phyloP scores from a whole-genome alignment of 371 early-diverging fungal genomes.

The Mortierella sp. region DNA sequence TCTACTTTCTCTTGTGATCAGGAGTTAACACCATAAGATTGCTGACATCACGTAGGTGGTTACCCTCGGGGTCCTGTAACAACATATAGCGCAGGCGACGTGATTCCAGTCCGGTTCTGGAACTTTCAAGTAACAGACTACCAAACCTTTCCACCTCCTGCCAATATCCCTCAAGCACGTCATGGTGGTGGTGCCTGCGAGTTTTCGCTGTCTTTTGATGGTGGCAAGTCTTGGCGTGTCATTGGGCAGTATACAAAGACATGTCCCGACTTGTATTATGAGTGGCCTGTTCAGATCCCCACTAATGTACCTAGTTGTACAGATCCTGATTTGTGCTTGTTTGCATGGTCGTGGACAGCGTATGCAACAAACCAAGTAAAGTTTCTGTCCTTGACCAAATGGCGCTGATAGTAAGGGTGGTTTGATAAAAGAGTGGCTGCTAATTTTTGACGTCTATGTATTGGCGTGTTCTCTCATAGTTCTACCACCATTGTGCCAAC shows the following conservation, averaged over 20 bases:
- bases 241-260: conserved; percentile 60
- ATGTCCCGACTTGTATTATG: conserved; percentile 57
- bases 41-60: conserved; percentile 9
- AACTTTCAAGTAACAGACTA: conserved; percentile 31
- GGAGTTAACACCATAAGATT: neutral
- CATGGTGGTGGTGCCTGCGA: conserved; percentile 81
- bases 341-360: conserved; percentile 49
- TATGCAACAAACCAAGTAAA: conserved; percentile 34
- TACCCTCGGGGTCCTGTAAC: conserved; percentile 46
- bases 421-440: no score
- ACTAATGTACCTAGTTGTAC: conserved; percentile 38
- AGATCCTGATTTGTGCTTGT: conserved; percentile 40
- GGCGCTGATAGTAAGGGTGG: no score
- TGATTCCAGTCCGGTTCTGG: conserved; percentile 49
- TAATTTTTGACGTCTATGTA: neutral
- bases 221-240: conserved; percentile 70
- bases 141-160: conserved; percentile 26
- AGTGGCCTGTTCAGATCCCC: conserved; percentile 52
- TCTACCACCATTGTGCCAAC: conserved; percentile 38
- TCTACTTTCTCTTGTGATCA: neutral
- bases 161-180: conserved; percentile 17
- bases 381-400: neutral
- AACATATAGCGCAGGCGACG: conserved; percentile 41
- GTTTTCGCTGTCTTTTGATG: conserved; percentile 77
- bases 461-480: neutral